Evolutionary conservation across 2,329 filamentous ascomycete species (phyloP).

Genomic region (Trichoderma arundinaceum): DNA sequence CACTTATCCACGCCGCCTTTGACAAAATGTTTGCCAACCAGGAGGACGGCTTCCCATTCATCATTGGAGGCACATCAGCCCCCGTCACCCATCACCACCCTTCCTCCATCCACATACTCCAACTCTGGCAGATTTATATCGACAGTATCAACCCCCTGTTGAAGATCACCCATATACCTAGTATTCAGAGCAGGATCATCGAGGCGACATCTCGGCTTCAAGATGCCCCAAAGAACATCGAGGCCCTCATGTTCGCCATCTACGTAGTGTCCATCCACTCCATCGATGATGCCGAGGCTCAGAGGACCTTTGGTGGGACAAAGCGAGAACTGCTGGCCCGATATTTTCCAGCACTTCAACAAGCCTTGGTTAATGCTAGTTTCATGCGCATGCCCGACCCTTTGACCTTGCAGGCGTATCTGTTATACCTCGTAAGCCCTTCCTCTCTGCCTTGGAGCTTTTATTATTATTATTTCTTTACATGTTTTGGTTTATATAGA

Average conservation of each 20-base stretch:
- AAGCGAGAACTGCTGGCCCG: conserved; percentile 57
- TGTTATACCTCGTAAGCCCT: conserved; percentile 66
- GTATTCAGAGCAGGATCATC: conserved; percentile 67
- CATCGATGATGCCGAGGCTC: conserved; percentile 62
- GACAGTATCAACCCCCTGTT: conserved; percentile 72
- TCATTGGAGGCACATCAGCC: conserved; percentile 53
- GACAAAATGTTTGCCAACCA: conserved; percentile 63
- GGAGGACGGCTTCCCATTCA: conserved; percentile 63
- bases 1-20: conserved; percentile 63
- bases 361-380: conserved; percentile 68
- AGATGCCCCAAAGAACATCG: conserved; percentile 61
- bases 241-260: conserved; percentile 71
- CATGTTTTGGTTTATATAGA: not conserved
- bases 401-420: conserved; percentile 68
- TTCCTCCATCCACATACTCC: conserved; percentile 63
- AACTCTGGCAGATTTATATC: conserved; percentile 72
- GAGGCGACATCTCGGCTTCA: conserved; percentile 62
- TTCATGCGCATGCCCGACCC: conserved; percentile 71
- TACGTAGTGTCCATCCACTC: conserved; percentile 65
- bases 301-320: conserved; percentile 58
- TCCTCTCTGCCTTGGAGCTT: conserved; percentile 5
- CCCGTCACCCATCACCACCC: conserved; percentile 58
- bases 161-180: conserved; percentile 71
- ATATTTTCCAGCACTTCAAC: conserved; percentile 64
- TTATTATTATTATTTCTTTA: not conserved